Percentiles rank a stretch among this genome's conserved stretches.
These are phyloP conservation scores for Dinochytrium kinnereticum DNA, from an alignment of 371 early-diverging fungal species.

Conservation along the genomic window DNA sequence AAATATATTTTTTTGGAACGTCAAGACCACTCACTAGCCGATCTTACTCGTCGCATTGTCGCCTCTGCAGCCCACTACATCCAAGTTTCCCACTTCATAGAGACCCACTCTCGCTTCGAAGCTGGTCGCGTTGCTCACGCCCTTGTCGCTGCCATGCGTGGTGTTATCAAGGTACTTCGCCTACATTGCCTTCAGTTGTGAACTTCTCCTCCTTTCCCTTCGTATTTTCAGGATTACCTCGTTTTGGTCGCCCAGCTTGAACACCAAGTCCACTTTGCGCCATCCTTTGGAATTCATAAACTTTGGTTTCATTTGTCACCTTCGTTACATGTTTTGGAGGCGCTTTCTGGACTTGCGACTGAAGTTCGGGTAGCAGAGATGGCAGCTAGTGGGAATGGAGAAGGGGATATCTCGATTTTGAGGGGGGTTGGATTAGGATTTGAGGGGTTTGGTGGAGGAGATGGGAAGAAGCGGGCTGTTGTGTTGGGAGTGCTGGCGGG, in stretches of 20 bases:
- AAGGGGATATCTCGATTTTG: background rate
- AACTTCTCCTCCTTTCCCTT: background rate
- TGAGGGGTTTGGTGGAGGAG: constrained; percentile 67
- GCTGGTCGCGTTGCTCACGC: constrained; percentile 92
- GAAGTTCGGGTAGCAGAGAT: constrained; percentile 40
- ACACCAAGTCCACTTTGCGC: constrained; percentile 73
- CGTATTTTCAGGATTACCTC: constrained; percentile 69
- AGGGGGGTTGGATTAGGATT: background rate
- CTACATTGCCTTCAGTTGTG: constrained; percentile 4
- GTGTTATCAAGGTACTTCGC: constrained; percentile 64
- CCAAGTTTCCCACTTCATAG: constrained; percentile 74
- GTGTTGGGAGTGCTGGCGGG: background rate
- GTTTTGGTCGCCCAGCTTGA: constrained; percentile 89
- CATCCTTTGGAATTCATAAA: constrained; percentile 83
- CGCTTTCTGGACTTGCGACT: constrained; percentile 49
- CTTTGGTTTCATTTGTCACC: constrained; percentile 88
- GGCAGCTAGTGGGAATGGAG: constrained; percentile 13
- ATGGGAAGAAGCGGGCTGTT: constrained; percentile 45
- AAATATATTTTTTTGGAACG: constrained; percentile 30
- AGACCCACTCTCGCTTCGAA: constrained; percentile 72
- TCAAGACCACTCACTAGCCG: constrained; percentile 76
- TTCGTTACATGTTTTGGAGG: constrained; percentile 70
- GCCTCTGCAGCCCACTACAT: constrained; percentile 77
- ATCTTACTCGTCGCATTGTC: constrained; percentile 74
- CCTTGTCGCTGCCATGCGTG: constrained; percentile 77